A percentile compares a stretch with the other conserved stretches of the same genome.
Conservation (phyloP, 164 flowering plant species). For the Vitis rotundifolia region DNA sequence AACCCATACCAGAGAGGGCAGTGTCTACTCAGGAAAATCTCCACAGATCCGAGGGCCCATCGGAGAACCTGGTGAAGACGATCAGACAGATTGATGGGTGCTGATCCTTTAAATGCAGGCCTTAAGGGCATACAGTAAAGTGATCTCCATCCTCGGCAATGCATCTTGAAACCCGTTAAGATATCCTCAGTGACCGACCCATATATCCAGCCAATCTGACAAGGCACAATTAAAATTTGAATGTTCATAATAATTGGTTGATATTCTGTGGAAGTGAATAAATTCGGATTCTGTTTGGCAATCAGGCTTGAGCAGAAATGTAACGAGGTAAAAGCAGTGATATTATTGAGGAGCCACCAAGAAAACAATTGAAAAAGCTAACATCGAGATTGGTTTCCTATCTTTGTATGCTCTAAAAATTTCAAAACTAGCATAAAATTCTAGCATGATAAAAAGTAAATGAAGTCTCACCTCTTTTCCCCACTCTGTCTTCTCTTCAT, state of each 20-base stretch:
- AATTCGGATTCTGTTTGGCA: too few species aligned
- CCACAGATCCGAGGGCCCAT: constrained; percentile 98
- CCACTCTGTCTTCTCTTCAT: constrained; percentile 98
- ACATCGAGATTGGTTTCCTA: background rate
- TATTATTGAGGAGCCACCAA: too few species aligned
- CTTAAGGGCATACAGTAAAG: constrained; percentile 95
- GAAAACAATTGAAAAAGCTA: too few species aligned
- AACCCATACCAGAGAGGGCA: constrained; percentile 98
- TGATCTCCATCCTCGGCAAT: constrained; percentile 99
- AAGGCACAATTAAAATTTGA: constrained; percentile 2
- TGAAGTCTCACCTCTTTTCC: constrained; percentile 75
- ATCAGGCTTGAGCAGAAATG: too few species aligned
- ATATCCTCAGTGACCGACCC: constrained; percentile 98
- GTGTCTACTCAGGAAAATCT: constrained; percentile 91
- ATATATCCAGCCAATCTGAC: constrained; percentile 97
- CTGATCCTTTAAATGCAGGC: constrained; percentile 99
- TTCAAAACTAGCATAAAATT: background rate
- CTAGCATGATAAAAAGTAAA: background rate
- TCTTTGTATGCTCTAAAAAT: background rate
- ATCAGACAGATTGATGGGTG: constrained; percentile 95
- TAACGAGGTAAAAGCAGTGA: too few species aligned
- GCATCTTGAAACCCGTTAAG: constrained; percentile 97
- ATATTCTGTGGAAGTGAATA: too few species aligned
- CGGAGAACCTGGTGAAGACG: constrained; percentile 93
- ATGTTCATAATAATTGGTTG: background rate